Base-by-base conservation (phyloP, 2,329 filamentous ascomycete species). In the Clarireedia monteithiana region DNA sequence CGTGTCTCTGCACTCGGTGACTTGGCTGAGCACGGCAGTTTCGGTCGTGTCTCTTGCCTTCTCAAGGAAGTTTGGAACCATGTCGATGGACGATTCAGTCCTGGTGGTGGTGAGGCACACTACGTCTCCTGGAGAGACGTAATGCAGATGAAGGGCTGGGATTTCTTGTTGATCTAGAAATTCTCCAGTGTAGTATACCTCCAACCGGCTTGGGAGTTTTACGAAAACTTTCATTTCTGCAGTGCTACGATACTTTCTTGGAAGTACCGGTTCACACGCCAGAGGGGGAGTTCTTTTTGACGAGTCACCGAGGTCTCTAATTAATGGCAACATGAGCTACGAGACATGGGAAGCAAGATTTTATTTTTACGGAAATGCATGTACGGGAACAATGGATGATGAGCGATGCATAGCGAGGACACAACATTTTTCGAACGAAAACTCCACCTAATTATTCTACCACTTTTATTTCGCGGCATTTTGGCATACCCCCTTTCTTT, bases 51-150 rank as follows among this genome's bases (percentile, higher is more conserved):
- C 69, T 81, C 83, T 64, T 84, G 82, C 60, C 77, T 99, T 23
- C 77, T 99, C 45, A 79, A 82, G 60, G 89, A 96, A 73, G 82
- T 92, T 30, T 99, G 94, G 94, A 71, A 73, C 42, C 75, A 83
- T 62, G 85, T 89, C 68, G 88, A 91, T 69, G 84, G 67, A 65
- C 59, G 70, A 69, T 68, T 69, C 69, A 65, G 63, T 59, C 64
- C 63, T 45, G 67, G 66, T 54, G 64, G 63, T 50, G 66, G 68
- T 51, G 72, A 64, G 69, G 73, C 74, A 72, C 84, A 83, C 69
- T 86, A 86, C 75, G 82, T 95, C 73, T 91, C 91, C 84, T 97
- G 92, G 92, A 81, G 92, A 75, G 89, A 95, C 74, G 83, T 92
- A 69, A 96, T 96, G 91, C 83, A 83, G 74, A 83, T 86, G 75